A percentile compares a stretch with the other conserved stretches of the same genome.
Conservation (phyloP, 1,139 yeast genomes). For the Entelexis paramagnoliae region DNA sequence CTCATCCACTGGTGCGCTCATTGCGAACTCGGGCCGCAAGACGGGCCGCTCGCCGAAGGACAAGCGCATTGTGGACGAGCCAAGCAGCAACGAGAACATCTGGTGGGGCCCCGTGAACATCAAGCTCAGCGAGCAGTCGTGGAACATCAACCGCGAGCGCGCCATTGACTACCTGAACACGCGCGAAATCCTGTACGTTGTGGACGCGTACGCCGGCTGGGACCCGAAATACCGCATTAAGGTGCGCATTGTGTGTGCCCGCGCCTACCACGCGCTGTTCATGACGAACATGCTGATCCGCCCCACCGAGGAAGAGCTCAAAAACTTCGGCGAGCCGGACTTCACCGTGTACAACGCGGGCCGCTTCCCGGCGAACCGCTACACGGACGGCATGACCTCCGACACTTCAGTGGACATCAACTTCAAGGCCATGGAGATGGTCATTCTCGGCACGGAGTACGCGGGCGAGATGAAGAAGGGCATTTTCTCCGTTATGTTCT, state of each 20-base stretch:
- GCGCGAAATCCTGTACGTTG: constrained; percentile 85
- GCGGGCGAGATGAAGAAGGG: constrained; percentile 99
- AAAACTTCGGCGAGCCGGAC: constrained; percentile 91
- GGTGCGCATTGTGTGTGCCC: constrained; percentile 93
- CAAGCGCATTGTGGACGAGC: constrained; percentile 95
- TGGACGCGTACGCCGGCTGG: constrained; percentile 98
- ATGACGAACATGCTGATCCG: constrained; percentile 97
- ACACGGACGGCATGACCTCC: constrained; percentile 96
- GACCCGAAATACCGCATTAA: constrained; percentile 96
- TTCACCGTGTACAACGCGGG: constrained; percentile 98
- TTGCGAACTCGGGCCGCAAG: constrained; percentile 91
- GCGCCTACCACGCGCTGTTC: constrained; percentile 96
- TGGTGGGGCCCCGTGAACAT: constrained; percentile 99
- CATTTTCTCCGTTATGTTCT: constrained; percentile 97
- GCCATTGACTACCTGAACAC: constrained; percentile 96
- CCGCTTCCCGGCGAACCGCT: constrained; percentile 95
- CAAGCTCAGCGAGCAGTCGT: constrained; percentile 86
- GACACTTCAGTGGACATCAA: constrained; percentile 92
- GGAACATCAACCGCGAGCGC: constrained; percentile 93
- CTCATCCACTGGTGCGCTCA: constrained; percentile 86
- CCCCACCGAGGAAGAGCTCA: constrained; percentile 84
- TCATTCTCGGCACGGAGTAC: constrained; percentile 94
- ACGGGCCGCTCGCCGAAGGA: constrained; percentile 99
- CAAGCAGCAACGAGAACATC: constrained; percentile 65
- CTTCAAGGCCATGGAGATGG: constrained; percentile 98